phyloP scores from a whole-genome alignment of 805 yeast genomes.

The Tetrapisispora namnaoensis region DNA sequence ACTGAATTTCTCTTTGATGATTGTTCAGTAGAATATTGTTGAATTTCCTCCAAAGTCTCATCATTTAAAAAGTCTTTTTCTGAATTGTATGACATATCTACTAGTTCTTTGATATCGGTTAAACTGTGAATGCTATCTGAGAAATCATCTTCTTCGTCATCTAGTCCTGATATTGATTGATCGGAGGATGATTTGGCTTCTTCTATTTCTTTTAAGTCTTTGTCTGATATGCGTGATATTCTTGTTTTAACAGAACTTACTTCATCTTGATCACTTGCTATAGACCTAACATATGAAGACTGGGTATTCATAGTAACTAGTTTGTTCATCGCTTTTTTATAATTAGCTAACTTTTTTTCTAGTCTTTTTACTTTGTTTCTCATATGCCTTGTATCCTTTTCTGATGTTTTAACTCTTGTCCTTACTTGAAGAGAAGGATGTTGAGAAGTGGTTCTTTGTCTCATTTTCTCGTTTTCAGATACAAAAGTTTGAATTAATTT shows the following conservation, averaged over 20 bases:
- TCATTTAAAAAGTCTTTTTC: not conserved
- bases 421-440: not conserved
- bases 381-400: slow-evolving; percentile 8
- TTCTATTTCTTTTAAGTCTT: slow-evolving; percentile 19
- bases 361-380: slow-evolving; percentile 21
- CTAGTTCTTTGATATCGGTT: not conserved
- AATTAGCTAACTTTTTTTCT: slow-evolving; percentile 24
- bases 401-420: not conserved
- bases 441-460: not conserved
- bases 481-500: slow-evolving; percentile 23
- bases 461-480: slow-evolving; percentile 1
- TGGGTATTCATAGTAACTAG: slow-evolving; percentile 9
- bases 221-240: slow-evolving; percentile 19
- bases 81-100: slow-evolving; percentile 4
- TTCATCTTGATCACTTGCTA: slow-evolving; percentile 1
- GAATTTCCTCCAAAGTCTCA: not conserved
- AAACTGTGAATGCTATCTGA: not conserved
- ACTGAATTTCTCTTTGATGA: slow-evolving; percentile 3
- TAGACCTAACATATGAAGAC: not conserved
- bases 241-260: slow-evolving; percentile 8
- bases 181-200: slow-evolving; percentile 18
- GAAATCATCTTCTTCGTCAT: slow-evolving; percentile 4
- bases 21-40: not conserved
- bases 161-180: slow-evolving; percentile 7
- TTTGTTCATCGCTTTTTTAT: slow-evolving; percentile 18